Evolutionary conservation across 1,139 yeast genomes (phyloP), one percentile per base, ranked within the genome.

Genomic region (Zygotorulaspora mrakii): DNA sequence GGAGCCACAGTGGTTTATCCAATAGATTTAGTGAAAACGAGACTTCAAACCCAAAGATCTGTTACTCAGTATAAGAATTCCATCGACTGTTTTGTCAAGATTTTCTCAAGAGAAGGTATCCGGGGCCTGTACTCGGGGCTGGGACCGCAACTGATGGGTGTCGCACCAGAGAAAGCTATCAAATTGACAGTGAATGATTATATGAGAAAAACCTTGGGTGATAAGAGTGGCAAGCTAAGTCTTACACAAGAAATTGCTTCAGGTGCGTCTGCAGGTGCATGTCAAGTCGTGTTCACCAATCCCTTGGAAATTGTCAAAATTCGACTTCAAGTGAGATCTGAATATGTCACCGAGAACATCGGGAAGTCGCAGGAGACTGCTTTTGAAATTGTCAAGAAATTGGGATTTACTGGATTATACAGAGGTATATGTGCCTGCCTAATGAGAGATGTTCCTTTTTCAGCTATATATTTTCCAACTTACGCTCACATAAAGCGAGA

Each of bases 1-100:
- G 98, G 98, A 52, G 97, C 98, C 17, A 86, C 96, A 7, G 88
- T 84, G n/a, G 98, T 91, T 32, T 91, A 91, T 62, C 98, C 98
- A 31, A 91, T 91, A 54, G 98, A 91, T 67, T 73, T 91, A 63
- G 91, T 91, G 51, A 91, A 91, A 69, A 91, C 98, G 3, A 78
- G 97, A 64, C 87, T 91, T 95, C 98, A 91, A 67, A 95, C 95
- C 49, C 97, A 91, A 68, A 78, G 88, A 53, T 76, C 79, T 47
- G 65, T 69, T 14, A 70, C 82, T 29, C 62, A 67, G 35, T 91
- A 91, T 66, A 77, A 76, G 50, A 88, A 85, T 59, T 88, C 96
- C 6, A 48, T 80, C 21, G 97, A 91, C 62, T 91, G 97, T 67
- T 82, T 88, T 64, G 70, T 73, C 39, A 88, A 88, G 59, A 88